These are phyloP conservation scores for Neurospora intermedia DNA, from an alignment of 495 filamentous ascomycete genomes.

Conservation along the genomic window DNA sequence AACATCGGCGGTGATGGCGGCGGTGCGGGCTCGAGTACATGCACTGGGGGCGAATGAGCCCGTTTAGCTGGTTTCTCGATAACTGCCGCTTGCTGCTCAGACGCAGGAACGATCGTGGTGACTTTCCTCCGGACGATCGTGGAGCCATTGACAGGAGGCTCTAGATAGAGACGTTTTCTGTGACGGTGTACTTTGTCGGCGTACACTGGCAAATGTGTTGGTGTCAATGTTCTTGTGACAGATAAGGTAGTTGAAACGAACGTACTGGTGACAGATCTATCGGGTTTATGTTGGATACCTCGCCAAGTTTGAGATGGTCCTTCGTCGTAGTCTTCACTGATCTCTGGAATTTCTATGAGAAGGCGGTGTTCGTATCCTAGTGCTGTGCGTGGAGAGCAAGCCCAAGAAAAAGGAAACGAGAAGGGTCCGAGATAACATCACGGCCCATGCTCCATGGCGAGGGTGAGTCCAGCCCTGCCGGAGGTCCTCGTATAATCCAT, in stretches of 20 bases:
- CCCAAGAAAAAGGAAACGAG: background rate
- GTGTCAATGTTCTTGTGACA: background rate
- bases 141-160: conserved; percentile 28
- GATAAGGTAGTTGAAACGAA: background rate
- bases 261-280: background rate
- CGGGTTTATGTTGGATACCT: background rate
- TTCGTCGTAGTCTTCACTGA: no score
- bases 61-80: background rate
- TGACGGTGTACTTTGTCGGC: conserved; percentile 6
- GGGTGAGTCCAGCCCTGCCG: background rate
- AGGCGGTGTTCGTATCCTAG: no score
- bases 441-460: background rate
- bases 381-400: background rate
- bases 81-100: background rate
- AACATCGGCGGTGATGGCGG: background rate
- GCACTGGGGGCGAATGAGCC: background rate
- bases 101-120: conserved; percentile 32
- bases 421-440: background rate
- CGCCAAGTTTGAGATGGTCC: background rate
- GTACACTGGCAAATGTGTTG: conserved; percentile 10
- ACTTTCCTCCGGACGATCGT: conserved; percentile 28
- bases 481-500: background rate
- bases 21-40: background rate
- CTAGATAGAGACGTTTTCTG: conserved; percentile 38
- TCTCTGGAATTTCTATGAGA: no score